Percentiles rank a stretch among this genome's conserved stretches.
These are phyloP conservation scores for Thozetella sp. DNA, from an alignment of 495 filamentous ascomycete species.

Conservation along the genomic window DNA sequence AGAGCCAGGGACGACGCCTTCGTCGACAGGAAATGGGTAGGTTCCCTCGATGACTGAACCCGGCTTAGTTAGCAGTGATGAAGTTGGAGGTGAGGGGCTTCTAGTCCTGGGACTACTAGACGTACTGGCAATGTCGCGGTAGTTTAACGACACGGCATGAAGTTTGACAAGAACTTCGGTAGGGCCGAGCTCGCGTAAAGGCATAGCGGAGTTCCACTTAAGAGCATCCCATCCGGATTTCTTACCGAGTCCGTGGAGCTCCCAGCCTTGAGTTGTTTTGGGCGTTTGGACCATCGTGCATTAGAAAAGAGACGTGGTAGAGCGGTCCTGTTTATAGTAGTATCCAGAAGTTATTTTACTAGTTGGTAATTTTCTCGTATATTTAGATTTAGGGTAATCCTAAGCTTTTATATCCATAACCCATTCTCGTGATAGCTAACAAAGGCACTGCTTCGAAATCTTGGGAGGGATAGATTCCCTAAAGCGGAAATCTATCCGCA, in stretches of 20 bases:
- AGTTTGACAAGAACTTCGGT: conserved; percentile 54
- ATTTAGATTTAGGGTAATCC: not conserved
- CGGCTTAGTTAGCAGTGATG: not conserved
- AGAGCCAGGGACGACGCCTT: not conserved
- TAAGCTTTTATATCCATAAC: not conserved
- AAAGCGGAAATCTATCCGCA: not conserved
- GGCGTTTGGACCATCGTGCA: not conserved
- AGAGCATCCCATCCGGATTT: not conserved
- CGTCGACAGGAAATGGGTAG: not conserved
- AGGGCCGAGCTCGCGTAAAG: not conserved
- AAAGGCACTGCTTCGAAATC: not conserved
- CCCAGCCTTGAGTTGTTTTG: not conserved
- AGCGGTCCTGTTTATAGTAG: not conserved
- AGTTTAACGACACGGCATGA: conserved; percentile 50
- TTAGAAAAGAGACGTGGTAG: not conserved
- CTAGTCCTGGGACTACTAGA: not conserved
- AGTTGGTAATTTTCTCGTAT: not conserved
- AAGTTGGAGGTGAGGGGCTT: not conserved
- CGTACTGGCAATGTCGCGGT: conserved; percentile 22
- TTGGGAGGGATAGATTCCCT: not conserved
- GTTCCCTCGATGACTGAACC: not conserved
- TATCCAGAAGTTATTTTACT: not conserved
- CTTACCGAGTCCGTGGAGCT: not conserved
- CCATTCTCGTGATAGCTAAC: not conserved
- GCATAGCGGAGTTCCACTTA: not conserved